Evolutionary conservation across 352 stramenopile species (phyloP), one percentile per base, ranked within the genome.

Genomic region (Phytophthora rubi): DNA sequence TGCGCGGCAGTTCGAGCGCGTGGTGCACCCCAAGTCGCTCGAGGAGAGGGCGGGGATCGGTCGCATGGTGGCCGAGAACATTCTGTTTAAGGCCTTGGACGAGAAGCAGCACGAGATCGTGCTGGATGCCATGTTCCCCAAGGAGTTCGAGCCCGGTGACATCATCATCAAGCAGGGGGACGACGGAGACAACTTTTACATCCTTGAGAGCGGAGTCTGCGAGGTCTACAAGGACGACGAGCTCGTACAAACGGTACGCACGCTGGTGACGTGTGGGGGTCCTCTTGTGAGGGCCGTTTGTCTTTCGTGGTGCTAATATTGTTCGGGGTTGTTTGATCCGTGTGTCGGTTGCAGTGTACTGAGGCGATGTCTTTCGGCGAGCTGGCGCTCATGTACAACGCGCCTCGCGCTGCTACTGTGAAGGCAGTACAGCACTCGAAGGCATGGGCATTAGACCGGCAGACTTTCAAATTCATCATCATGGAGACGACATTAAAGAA

Each of bases 321-420:
- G 2, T 56, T n/a, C 3, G 13, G 33, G 35, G 4, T 15, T 15
- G 44, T 32, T 28, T 62, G 23, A 30, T 4, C 51, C 30, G 9
- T 68, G 57, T 53, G 3, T 2, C 57, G 65, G 7, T 44, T 56
- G 32, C 35, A 94, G 74, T 91, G 98, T 65, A 90, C 80, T n/a
- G 81, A 91, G 32, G 88, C 87, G 2, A 91, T 93, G 73, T 96
- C 93, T 8, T 99, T 99, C 84, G 97, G 97, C 35, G 98, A 99
- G 69, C 78, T 99, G 32, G 97, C 97, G 10, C 85, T 99, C 26
- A 97, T 99, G 92, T 99, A 99, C 84, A 98, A 98, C 65, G 95
- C 91, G 16, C 97, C 97, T 6, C 94, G 97, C 59, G 95, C 97
- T 26, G 98, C 97, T 26, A 98, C 97, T 12, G 97, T 98, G 53